Evolutionary conservation across 352 stramenopile species (phyloP), one percentile per base, ranked within the genome.

Genomic region (Blastocystis sp.): DNA sequence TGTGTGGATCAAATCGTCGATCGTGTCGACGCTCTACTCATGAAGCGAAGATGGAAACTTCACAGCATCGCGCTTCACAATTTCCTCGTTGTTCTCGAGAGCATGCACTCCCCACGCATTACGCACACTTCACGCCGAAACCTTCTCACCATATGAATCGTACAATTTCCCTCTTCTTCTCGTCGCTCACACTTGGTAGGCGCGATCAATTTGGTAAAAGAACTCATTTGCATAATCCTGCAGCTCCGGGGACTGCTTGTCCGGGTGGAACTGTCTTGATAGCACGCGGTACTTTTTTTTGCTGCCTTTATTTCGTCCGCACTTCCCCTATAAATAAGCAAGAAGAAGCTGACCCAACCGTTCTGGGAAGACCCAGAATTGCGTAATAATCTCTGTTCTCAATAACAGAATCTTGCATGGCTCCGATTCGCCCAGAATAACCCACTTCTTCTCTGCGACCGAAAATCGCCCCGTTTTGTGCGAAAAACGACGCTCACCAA

Each of bases 161-260:
- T 81, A 81, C 11, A 81, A 65, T 45, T 41, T 64, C n/a, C n/a
- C 71, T 21, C 23, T 64, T 62, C 71, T 66, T 81, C 60, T 81
- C 71, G n/a, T 81, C 71, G 45, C 71, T 65, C 28, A 81, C 11
- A 81, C 48, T 81, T 81, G 71, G 43, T 81, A 81, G 5, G 71
- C 71, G 45, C 71, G 71, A 41, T 81, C 71, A 60, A 81, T 81
- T 81, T 48, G 43, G 28, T 81, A 53, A 21, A 81, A 81, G 21
- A 66, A 64, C 45, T 81, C 71, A 81, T 81, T 81, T 21, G 71
- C 71, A 65, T 62, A 81, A 45, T 81, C 71, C 48, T 81, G 71
- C n/a, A 65, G 45, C 28, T 81, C 71, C 10, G n/a, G 38, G 5
- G 71, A 59, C 23, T 81, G 71, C 45, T 81, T 81, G 43, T 81